phyloP scores from a whole-genome alignment of 306 rosid genomes.

The Alnus rubra region DNA sequence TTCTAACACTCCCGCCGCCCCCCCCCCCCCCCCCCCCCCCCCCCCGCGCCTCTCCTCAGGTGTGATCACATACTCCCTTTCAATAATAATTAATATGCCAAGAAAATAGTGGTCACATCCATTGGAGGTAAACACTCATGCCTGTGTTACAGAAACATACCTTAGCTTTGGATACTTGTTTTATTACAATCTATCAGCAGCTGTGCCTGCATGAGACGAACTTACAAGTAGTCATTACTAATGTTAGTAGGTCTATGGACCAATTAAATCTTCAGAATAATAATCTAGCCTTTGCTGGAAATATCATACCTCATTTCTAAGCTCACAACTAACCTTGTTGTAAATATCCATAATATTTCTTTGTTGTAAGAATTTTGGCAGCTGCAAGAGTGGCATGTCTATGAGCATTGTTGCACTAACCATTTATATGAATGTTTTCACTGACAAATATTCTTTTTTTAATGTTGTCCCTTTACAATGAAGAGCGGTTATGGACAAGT shows the following conservation, averaged over 20 bases:
- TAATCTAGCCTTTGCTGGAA: not conserved
- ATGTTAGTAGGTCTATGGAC: not conserved
- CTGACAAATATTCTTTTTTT: not conserved
- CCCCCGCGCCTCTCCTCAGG: too few relatives aligned
- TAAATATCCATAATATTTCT: not conserved
- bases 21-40: too few relatives aligned
- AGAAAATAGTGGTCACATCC: not conserved
- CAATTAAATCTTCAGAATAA: not conserved
- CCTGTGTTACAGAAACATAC: not conserved
- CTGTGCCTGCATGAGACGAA: not conserved
- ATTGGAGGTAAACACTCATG: not conserved
- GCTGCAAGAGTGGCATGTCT: not conserved
- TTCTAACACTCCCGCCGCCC: too few relatives aligned
- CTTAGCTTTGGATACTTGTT: not conserved
- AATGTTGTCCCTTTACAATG: not conserved
- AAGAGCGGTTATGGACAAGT: slow-evolving; percentile 51
- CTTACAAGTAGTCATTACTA: not conserved
- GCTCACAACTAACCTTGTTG: not conserved
- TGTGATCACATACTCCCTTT: too few relatives aligned
- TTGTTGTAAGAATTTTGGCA: not conserved
- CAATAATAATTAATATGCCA: not conserved
- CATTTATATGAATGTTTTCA: not conserved
- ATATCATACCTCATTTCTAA: not conserved
- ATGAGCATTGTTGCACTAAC: not conserved
- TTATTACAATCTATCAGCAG: not conserved